phyloP scores from a whole-genome alignment of 2,329 filamentous ascomycete genomes.

The Paramyrothecium sp. region DNA sequence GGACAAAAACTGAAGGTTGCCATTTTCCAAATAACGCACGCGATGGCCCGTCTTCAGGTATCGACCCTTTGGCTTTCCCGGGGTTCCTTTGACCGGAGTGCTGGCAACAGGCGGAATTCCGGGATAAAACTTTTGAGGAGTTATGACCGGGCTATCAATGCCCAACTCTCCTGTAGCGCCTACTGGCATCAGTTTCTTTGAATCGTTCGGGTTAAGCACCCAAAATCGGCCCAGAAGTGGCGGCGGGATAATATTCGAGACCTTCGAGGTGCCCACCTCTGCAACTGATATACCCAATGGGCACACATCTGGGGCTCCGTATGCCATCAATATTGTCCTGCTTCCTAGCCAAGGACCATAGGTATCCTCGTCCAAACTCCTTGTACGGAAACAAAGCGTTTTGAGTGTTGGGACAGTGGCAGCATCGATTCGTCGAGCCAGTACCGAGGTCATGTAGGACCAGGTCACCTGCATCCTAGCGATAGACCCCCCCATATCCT shows the following conservation, averaged over 20 bases:
- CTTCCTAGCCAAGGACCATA: slow-evolving; percentile 44
- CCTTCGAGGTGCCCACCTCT: slow-evolving; percentile 34
- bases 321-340: slow-evolving; percentile 46
- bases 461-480: slow-evolving; percentile 48
- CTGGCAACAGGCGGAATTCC: slow-evolving; percentile 25
- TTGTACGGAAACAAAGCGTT: slow-evolving; percentile 45
- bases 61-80: slow-evolving; percentile 26
- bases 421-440: slow-evolving; percentile 47
- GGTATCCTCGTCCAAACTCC: slow-evolving; percentile 48
- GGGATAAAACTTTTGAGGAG: slow-evolving; percentile 31
- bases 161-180: slow-evolving; percentile 58
- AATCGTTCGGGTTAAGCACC: slow-evolving; percentile 52
- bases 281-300: slow-evolving; percentile 50
- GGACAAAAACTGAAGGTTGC: slow-evolving; percentile 46
- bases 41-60: slow-evolving; percentile 51
- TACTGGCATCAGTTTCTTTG: slow-evolving; percentile 48
- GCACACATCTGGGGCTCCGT: slow-evolving; percentile 50
- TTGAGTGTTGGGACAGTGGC: slow-evolving; percentile 32
- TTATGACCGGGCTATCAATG: slow-evolving; percentile 48
- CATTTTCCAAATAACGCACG: slow-evolving; percentile 47
- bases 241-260: slow-evolving; percentile 41
- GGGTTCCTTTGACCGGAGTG: slow-evolving; percentile 8
- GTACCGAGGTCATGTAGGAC: slow-evolving; percentile 56
- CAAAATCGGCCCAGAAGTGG: slow-evolving; percentile 50
- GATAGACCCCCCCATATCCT: slow-evolving; percentile 49